phyloP scores from a whole-genome alignment of 371 early-diverging fungal genomes.

The Rhizopus delemar region DNA sequence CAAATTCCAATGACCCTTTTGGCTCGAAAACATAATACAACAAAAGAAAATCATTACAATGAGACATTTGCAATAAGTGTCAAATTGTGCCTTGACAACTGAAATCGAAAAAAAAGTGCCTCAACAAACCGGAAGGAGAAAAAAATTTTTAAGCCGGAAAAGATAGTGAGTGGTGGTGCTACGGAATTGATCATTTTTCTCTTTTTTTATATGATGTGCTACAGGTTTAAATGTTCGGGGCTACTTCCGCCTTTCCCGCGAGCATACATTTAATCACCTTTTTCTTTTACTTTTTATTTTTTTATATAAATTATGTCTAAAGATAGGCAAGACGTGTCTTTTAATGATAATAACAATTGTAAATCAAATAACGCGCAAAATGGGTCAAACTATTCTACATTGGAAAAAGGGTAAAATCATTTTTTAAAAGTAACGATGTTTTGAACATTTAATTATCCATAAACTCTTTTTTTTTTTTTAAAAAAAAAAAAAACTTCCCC shows the following conservation, averaged over 20 bases:
- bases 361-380: too few relatives aligned
- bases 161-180: not conserved
- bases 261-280: not conserved
- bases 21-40: not conserved
- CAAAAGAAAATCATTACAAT: too few relatives aligned
- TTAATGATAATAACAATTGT: too few relatives aligned
- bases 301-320: not conserved
- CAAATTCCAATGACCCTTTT: not conserved
- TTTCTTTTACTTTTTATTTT: not conserved
- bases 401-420: not conserved
- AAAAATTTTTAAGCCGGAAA: not conserved
- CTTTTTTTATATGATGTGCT: not conserved
- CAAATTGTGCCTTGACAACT: not conserved
- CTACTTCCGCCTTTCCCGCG: slow-evolving; percentile 7
- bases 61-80: not conserved
- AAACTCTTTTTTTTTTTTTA: too few relatives aligned
- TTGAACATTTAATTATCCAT: not conserved
- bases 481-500: too few relatives aligned
- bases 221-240: slow-evolving; percentile 1
- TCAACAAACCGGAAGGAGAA: not conserved
- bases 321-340: not conserved
- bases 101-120: not conserved
- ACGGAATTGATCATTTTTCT: slow-evolving; percentile 1
- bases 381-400: too few relatives aligned
- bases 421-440: not conserved